Evolutionary conservation across 306 rosid species (phyloP), one percentile per base, ranked within the genome.

Genomic region (Citrullus mucosospermus): DNA sequence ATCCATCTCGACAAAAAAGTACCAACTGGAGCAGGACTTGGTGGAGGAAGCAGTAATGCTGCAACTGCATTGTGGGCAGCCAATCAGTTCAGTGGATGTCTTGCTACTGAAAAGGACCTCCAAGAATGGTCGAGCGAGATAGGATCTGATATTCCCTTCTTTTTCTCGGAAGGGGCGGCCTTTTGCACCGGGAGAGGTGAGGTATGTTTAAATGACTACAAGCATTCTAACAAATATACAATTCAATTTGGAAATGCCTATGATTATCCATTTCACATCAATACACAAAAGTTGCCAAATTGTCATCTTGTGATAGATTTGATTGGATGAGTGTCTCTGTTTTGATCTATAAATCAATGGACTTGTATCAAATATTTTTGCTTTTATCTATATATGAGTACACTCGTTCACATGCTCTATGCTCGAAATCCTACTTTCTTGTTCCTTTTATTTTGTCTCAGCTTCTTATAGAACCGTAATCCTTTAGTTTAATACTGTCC

Each of bases 1-100:
- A 92, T 95, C 87, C 98, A 95, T 88, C 90, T 95, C 75, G 96
- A 92, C 79, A 95, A 95, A 72, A 89, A 82, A 76, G 98, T 95
- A 78, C 98, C 98, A 5, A 92, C 96, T 25, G 98, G 98, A 75
- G 98, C 98, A 5, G 98, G 98, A 82, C 97, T 95, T 77, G 98
- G 98, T 68, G 98, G 98, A 77, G 98, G 97, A 84, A 95, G 98
- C 83, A 91, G 97, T 85, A 95, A 95, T 79, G 98, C 98, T 78
- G 98, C 98, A 63, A 95, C 97, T 78, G 97, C 98, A 6, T 80
- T 95, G 58, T 95, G 98, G 98, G 98, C 98, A 12, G 97, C 97
- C 60, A 95, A 95, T 83, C 97, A 95, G 79, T 95, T 95, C 75
- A 92, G 80, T 82, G 91, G 92, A 46, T 82, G 89, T 80, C 83